These are phyloP conservation scores for Saturnispora zaruensis DNA, from an alignment of 805 yeast species.

Conservation along the genomic window DNA sequence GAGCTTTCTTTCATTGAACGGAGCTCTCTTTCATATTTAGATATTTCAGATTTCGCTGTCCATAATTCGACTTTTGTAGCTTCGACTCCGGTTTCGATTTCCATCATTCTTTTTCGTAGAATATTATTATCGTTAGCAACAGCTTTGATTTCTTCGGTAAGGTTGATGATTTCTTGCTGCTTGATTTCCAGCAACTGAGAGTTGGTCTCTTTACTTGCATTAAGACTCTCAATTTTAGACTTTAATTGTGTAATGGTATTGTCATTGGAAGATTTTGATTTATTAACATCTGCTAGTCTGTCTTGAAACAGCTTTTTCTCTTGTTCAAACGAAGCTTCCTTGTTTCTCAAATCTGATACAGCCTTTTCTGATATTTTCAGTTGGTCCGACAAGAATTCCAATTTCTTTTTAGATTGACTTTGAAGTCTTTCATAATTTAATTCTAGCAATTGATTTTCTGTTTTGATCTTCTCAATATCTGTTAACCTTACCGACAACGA, in stretches of 20 bases:
- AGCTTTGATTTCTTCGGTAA: slow-evolving; percentile 36
- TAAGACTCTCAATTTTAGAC: slow-evolving; percentile 14
- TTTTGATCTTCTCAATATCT: slow-evolving; percentile 30
- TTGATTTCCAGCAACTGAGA: slow-evolving; percentile 30
- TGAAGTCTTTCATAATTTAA: slow-evolving; percentile 35
- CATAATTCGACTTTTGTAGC: slow-evolving; percentile 18
- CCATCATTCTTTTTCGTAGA: slow-evolving; percentile 35
- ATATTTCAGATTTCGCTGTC: slow-evolving; percentile 21
- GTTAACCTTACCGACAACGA: slow-evolving; percentile 26
- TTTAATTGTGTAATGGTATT: slow-evolving; percentile 12
- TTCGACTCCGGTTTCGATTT: slow-evolving; percentile 28
- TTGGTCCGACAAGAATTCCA: slow-evolving; percentile 27
- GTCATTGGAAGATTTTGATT: slow-evolving; percentile 4
- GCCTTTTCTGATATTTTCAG: slow-evolving; percentile 19
- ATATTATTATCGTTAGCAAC: slow-evolving; percentile 33
- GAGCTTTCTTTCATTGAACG: slow-evolving; percentile 26
- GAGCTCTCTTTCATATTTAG: slow-evolving; percentile 25
- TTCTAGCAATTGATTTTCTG: slow-evolving; percentile 31
- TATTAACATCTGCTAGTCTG: background rate
- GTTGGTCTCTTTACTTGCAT: slow-evolving; percentile 25
- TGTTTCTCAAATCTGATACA: slow-evolving; percentile 18
- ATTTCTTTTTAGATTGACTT: slow-evolving; percentile 27
- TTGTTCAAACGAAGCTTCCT: slow-evolving; percentile 16
- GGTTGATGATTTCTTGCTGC: slow-evolving; percentile 28
- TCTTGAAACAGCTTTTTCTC: slow-evolving; percentile 17